Base-by-base conservation (phyloP, 371 early-diverging fungal species). In the Mortierella sp. region DNA sequence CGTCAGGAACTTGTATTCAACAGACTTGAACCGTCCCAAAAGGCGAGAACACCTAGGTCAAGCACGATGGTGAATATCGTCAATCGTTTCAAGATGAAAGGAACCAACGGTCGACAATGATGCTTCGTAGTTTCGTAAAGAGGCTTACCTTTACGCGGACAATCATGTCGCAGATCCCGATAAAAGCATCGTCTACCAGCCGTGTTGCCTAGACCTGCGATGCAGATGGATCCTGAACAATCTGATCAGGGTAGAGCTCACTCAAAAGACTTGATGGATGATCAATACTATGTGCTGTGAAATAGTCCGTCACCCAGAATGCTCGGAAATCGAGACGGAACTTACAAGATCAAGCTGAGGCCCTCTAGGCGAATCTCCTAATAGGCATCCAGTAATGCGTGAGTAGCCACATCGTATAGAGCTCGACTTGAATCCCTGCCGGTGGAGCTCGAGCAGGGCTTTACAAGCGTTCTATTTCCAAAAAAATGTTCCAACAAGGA, bases 101-200 rank as follows among this genome's bases (percentile, higher is more conserved):
- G 34, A 34, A 34, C 10, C 19, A 30, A 18, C 47, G 23, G 8
- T 7, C 7, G 23, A n/a, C 34, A 46, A 47, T 34, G 34, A 34
- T 10, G 10, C 34, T 34, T 10, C 10, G 34, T 4, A 24, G 12
- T 34, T 19, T n/a, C n/a, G n/a, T n/a, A n/a, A n/a, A n/a, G 28
- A 23, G 18, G 7, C n/a, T 10, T 68, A 69, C 79, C 65, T 83
- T 88, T 41, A 88, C 87, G 3, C 93, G 83, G 18, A 93, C 86
- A 18, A 74, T 71, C 51, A 90, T 81, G 64, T 93, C 93, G 61
- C 93, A 93, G 16, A 90, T 81, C 69, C 87, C 84, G 21, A 88
- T 84, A 64, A 93, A 93, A 10, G 93, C 90, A 66, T 91, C 92
- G 66, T 93, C 91, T 3, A 88, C 86, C 16, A 93, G 63, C n/a